phyloP scores from a whole-genome alignment of 2,329 filamentous ascomycete species.

The Onygenales sp. region DNA sequence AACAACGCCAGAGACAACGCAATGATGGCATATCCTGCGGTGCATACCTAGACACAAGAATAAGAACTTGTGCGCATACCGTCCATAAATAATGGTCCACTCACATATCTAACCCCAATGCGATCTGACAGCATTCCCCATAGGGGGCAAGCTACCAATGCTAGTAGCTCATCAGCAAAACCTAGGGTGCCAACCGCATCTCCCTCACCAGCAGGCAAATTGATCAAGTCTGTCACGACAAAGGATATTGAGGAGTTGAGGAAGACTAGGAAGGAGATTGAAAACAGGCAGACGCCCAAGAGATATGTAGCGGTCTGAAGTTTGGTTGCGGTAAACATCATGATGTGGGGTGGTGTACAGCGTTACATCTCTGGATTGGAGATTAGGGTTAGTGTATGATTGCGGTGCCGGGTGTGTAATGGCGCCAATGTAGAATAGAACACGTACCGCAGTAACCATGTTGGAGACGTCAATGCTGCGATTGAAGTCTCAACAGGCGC shows the following conservation, averaged over 20 bases:
- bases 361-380: background rate
- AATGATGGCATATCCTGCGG: conserved; percentile 73
- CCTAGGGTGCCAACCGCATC: conserved; percentile 50
- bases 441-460: background rate
- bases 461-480: background rate
- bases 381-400: background rate
- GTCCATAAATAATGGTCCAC: conserved; percentile 9
- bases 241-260: conserved; percentile 56
- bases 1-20: conserved; percentile 67
- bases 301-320: conserved; percentile 52
- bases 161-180: conserved; percentile 42
- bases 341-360: background rate
- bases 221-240: conserved; percentile 54
- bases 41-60: conserved; percentile 36
- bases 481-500: background rate
- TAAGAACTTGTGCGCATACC: conserved; percentile 4
- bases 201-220: conserved; percentile 45
- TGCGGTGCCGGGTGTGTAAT: too few relatives aligned
- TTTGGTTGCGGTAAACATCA: conserved; percentile 47
- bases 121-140: conserved; percentile 43
- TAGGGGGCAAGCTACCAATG: conserved; percentile 38
- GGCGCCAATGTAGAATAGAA: background rate
- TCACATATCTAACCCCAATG: conserved; percentile 39
- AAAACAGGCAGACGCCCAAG: conserved; percentile 53
- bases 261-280: conserved; percentile 57